A percentile compares a stretch with the other conserved stretches of the same genome.
phyloP scores from a whole-genome alignment of 768 basidiomycete genomes.

The Macrocybe gigantea region DNA sequence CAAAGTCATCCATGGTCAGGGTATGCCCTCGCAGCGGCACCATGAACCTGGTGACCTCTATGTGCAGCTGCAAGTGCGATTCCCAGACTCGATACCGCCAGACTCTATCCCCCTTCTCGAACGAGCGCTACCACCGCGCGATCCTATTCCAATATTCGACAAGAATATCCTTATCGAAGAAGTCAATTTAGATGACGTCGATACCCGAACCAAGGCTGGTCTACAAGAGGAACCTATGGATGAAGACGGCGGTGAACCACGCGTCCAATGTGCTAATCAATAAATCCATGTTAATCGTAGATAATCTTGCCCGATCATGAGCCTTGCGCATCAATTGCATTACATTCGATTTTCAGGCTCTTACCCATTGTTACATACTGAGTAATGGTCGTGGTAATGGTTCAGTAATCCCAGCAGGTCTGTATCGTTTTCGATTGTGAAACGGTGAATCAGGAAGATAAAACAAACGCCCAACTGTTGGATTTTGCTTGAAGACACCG shows the following conservation, averaged over 20 bases:
- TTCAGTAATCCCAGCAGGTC: slow-evolving; percentile 42
- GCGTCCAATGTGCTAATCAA: slow-evolving; percentile 95
- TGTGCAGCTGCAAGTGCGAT: slow-evolving; percentile 79
- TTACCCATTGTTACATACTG: slow-evolving; percentile 12
- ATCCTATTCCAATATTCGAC: slow-evolving; percentile 57
- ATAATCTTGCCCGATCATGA: slow-evolving; percentile 1
- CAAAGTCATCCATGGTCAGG: slow-evolving; percentile 90
- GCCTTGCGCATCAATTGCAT: too few relatives aligned
- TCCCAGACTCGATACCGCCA: slow-evolving; percentile 79
- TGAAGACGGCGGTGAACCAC: slow-evolving; percentile 86
- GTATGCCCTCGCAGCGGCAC: slow-evolving; percentile 98
- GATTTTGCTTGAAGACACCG: slow-evolving; percentile 75
- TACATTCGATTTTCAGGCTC: slow-evolving; percentile 11
- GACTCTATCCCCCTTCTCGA: slow-evolving; percentile 70
- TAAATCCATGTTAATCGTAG: slow-evolving; percentile 25
- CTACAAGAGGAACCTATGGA: slow-evolving; percentile 83
- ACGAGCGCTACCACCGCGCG: slow-evolving; percentile 77
- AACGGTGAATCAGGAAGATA: neutral
- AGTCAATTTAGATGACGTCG: slow-evolving; percentile 74
- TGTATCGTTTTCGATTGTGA: slow-evolving; percentile 11
- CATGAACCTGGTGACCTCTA: slow-evolving; percentile 95
- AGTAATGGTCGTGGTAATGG: slow-evolving; percentile 21
- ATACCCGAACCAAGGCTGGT: slow-evolving; percentile 52
- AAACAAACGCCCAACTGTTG: slow-evolving; percentile 48
- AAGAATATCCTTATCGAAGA: slow-evolving; percentile 75